These are phyloP conservation scores for Aspergillus sp. DNA, from an alignment of 2,329 filamentous ascomycete genomes.

Conservation along the genomic window DNA sequence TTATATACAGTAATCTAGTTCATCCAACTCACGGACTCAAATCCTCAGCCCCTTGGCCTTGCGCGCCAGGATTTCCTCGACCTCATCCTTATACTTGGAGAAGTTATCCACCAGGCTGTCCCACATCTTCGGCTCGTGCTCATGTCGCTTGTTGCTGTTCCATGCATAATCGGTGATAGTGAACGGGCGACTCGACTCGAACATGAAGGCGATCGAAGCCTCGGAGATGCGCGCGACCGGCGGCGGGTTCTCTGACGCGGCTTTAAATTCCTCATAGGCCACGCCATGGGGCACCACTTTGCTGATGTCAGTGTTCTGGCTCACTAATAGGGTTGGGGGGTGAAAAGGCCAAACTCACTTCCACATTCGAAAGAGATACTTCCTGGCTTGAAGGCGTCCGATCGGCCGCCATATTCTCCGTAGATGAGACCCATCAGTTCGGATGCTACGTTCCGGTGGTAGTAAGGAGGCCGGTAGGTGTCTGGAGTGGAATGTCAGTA, in stretches of 20 bases:
- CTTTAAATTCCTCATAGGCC: conserved; percentile 36
- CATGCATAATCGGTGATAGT: conserved; percentile 38
- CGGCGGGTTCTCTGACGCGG: conserved; percentile 25
- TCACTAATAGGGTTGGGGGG: background rate
- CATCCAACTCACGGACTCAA: background rate
- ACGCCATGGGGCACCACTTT: conserved; percentile 39
- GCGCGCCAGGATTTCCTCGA: conserved; percentile 45
- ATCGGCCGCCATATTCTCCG: conserved; percentile 35
- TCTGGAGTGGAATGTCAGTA: conserved; percentile 15
- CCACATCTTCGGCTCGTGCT: conserved; percentile 55
- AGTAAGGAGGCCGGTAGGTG: conserved; percentile 44
- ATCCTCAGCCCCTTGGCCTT: conserved; percentile 21
- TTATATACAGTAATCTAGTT: background rate
- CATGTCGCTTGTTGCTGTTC: conserved; percentile 41
- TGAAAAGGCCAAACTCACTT: conserved; percentile 20
- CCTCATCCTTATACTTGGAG: conserved; percentile 46
- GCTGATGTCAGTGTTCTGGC: background rate
- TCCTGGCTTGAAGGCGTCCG: conserved; percentile 34
- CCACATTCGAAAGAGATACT: conserved; percentile 38
- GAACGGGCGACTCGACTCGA: conserved; percentile 35
- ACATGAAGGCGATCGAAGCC: conserved; percentile 37
- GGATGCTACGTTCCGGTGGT: conserved; percentile 42
- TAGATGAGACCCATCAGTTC: conserved; percentile 42
- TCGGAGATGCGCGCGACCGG: conserved; percentile 33
- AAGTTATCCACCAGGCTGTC: conserved; percentile 56